A percentile compares a stretch with the other conserved stretches of the same genome.
These are phyloP conservation scores for Yarrowia yakushimensis DNA, from an alignment of 805 yeast genomes.

Conservation along the genomic window DNA sequence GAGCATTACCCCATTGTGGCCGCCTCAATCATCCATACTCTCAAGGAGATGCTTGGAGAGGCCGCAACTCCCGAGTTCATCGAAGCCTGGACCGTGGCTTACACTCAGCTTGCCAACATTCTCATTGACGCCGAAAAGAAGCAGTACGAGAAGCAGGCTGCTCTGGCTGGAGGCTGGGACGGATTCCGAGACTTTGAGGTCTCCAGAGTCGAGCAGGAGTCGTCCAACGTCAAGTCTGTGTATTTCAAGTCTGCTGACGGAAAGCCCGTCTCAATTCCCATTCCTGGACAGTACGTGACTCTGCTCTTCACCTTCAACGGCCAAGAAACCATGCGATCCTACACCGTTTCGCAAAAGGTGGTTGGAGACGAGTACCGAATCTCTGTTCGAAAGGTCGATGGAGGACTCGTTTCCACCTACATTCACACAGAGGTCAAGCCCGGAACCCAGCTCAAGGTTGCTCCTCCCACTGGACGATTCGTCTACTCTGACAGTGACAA, in stretches of 20 bases:
- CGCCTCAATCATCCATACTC: conserved; percentile 49
- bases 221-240: conserved; percentile 49
- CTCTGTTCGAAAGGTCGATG: conserved; percentile 49
- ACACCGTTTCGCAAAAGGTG: conserved; percentile 47
- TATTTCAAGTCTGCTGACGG: conserved; percentile 49
- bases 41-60: conserved; percentile 53
- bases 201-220: conserved; percentile 43
- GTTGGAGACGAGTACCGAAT: conserved; percentile 48
- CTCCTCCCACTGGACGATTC: conserved; percentile 61
- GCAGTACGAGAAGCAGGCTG: conserved; percentile 42
- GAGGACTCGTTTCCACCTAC: conserved; percentile 51
- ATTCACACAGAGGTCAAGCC: conserved; percentile 47
- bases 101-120: conserved; percentile 57
- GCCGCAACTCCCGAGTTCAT: conserved; percentile 59
- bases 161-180: conserved; percentile 50
- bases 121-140: conserved; percentile 54
- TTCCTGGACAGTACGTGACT: conserved; percentile 49
- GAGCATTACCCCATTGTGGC: conserved; percentile 70
- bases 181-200: conserved; percentile 55
- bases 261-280: conserved; percentile 32
- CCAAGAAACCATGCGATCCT: conserved; percentile 52
- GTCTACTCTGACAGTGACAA: conserved; percentile 33
- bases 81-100: conserved; percentile 65
- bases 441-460: conserved; percentile 49
- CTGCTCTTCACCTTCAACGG: conserved; percentile 41